Percentiles rank a stretch among this genome's conserved stretches.
Evolutionary conservation across 2,329 filamentous ascomycete species (phyloP).

Genomic region (Penicillium psychrosexuale): DNA sequence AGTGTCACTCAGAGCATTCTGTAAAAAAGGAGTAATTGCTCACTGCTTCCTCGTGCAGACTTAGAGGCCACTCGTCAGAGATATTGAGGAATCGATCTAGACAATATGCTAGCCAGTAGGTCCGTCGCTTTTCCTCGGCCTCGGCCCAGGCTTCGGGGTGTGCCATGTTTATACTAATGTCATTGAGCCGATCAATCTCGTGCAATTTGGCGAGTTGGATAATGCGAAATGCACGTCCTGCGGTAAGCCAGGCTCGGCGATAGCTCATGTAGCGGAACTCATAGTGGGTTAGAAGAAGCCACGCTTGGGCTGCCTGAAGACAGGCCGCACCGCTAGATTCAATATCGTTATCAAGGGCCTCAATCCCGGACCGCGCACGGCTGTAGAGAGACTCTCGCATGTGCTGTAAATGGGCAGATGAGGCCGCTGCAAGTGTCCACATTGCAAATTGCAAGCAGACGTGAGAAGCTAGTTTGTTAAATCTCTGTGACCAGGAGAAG

Average conservation of each 20-base stretch:
- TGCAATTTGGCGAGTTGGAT: constrained; percentile 37
- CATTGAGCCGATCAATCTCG: constrained; percentile 29
- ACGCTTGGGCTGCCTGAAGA: constrained; percentile 30
- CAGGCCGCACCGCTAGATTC: neutral
- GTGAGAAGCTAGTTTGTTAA: constrained; percentile 16
- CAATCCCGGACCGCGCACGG: constrained; percentile 19
- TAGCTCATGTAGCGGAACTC: constrained; percentile 37
- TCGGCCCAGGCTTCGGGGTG: constrained; percentile 19
- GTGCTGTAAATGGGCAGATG: constrained; percentile 33
- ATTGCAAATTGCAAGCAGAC: constrained; percentile 36
- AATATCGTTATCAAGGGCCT: constrained; percentile 7
- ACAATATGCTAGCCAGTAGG: constrained; percentile 40
- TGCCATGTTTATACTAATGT: neutral
- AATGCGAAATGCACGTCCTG: constrained; percentile 37
- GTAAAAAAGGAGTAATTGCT: neutral
- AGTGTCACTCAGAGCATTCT: neutral
- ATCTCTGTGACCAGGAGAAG: constrained; percentile 24
- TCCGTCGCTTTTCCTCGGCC: constrained; percentile 33
- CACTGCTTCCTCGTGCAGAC: constrained; percentile 28
- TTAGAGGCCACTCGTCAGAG: constrained; percentile 26
- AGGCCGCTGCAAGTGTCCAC: constrained; percentile 37
- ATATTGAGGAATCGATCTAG: constrained; percentile 35
- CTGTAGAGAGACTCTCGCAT: constrained; percentile 27
- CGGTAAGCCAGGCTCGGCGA: constrained; percentile 38
- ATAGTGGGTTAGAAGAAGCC: constrained; percentile 38